A percentile compares a stretch with the other conserved stretches of the same genome.
Conservation (phyloP, 2,329 filamentous ascomycete genomes). For the Colletotrichum coccodes region DNA sequence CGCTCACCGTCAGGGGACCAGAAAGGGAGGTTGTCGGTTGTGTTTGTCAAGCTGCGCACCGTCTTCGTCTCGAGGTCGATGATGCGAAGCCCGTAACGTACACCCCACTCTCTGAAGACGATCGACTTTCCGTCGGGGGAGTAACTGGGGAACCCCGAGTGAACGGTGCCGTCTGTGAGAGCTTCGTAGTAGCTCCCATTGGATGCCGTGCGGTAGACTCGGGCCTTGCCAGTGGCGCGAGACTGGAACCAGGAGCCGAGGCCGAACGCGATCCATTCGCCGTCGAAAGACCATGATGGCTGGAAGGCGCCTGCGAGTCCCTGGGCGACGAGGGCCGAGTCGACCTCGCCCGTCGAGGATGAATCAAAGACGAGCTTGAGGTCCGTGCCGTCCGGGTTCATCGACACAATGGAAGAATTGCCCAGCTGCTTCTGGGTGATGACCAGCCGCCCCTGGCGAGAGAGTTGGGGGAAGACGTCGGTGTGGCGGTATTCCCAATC, state of each 20-base stretch:
- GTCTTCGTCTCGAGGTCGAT: conserved; percentile 4
- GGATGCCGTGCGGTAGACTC: conserved; percentile 11
- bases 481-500: conserved; percentile 27
- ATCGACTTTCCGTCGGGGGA: conserved; percentile 6
- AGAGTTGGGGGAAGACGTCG: conserved; percentile 24
- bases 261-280: conserved; percentile 9
- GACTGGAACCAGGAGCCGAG: conserved; percentile 19
- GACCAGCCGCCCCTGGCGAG: conserved; percentile 17
- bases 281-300: conserved; percentile 11
- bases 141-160: conserved; percentile 18
- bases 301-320: conserved; percentile 21
- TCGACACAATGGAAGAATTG: conserved; percentile 27
- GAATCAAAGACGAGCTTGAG: conserved; percentile 26
- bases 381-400: conserved; percentile 23
- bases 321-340: conserved; percentile 11
- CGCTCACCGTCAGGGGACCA: conserved; percentile 22
- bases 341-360: conserved; percentile 10
- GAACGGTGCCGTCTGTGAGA: conserved; percentile 16
- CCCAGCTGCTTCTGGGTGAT: conserved; percentile 25
- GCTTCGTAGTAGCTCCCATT: conserved; percentile 17
- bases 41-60: conserved; percentile 9
- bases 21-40: conserved; percentile 18
- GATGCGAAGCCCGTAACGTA: conserved; percentile 18
- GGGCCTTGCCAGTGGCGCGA: conserved; percentile 10
- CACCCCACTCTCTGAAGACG: conserved; percentile 21